Evolutionary conservation across 2,329 filamentous ascomycete species (phyloP), one percentile per base, ranked within the genome.

Genomic region (Diaporthe caulivora): DNA sequence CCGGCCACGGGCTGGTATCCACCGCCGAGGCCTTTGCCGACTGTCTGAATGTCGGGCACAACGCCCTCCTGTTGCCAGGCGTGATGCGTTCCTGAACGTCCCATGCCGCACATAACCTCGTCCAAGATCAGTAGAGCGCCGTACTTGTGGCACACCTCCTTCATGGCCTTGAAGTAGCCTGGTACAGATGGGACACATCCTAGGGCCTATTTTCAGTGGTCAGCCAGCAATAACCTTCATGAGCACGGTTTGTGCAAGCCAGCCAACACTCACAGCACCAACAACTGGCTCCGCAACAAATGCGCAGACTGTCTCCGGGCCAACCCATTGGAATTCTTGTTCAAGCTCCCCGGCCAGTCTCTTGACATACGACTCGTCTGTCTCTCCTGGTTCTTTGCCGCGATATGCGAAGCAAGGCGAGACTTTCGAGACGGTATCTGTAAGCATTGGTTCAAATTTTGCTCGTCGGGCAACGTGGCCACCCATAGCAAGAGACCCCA

Each of bases 221-320:
- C n/a, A 65, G 62, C 13, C 13, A 51, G n/a, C 13, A 31, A 11
- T 18, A 11, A 18, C 17, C n/a, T 47, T 24, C 13, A n/a, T 4
- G 4, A 29, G 44, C 2, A 51, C 17, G n/a, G n/a, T 11, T 18
- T 24, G 54, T 31, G 31, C 11, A 26, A 26, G 9, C 42, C 18
- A 40, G 37, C 29, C 17, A n/a, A 42, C 31, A 81, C 84, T 82
- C 86, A 93, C 91, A 44, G 93, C 92, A 3, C 93, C 93, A 18
- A 93, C 92, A 1, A 95, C 87, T 0, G 93, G 91, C 80, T 95
- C 93, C 1, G 92, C 91, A 31, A 95, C 86, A 78, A 95, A 94
- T 0, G 91, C 93, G 70, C 90, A 92, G 0, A 95, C 91, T 0
- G 85, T 92, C 0, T 90, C 86, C 0, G 92, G 88, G 0, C 92